phyloP scores from a whole-genome alignment of 352 stramenopile genomes.

The Phytopythium aichiense region DNA sequence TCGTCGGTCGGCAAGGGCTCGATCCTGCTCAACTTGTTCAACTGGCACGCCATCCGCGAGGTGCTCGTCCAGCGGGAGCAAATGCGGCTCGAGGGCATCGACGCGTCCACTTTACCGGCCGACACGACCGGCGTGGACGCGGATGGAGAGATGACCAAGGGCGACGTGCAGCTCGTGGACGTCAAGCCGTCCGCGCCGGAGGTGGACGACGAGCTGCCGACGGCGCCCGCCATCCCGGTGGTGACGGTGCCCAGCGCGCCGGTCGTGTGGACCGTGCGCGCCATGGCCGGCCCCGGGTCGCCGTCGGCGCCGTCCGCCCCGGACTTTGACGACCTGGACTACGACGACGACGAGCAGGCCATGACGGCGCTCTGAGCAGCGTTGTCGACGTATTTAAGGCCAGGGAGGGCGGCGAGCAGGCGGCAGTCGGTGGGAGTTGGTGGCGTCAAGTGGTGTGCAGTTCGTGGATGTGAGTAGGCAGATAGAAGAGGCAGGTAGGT shows the following conservation, averaged over 20 bases:
- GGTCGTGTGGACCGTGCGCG: slow-evolving; percentile 20
- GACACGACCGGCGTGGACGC: slow-evolving; percentile 16
- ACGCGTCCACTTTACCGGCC: slow-evolving; percentile 30
- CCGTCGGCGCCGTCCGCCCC: slow-evolving; percentile 25
- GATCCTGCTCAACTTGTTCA: slow-evolving; percentile 46
- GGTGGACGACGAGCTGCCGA: slow-evolving; percentile 16
- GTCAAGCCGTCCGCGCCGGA: slow-evolving; percentile 25
- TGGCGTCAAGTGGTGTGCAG: not conserved
- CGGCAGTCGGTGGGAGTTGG: not conserved
- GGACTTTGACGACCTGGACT: slow-evolving; percentile 28
- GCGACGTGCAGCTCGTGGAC: slow-evolving; percentile 50
- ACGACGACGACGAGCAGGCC: slow-evolving; percentile 13
- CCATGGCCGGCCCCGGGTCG: slow-evolving; percentile 20
- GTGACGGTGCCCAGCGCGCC: slow-evolving; percentile 19
- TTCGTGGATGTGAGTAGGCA: not conserved
- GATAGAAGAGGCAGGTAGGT: not conserved
- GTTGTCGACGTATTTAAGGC: slow-evolving; percentile 20
- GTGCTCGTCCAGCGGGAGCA: slow-evolving; percentile 54
- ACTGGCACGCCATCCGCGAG: slow-evolving; percentile 48
- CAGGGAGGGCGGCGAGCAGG: not conserved
- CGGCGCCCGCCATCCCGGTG: slow-evolving; percentile 25
- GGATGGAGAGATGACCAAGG: slow-evolving; percentile 7
- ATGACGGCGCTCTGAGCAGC: slow-evolving; percentile 19
- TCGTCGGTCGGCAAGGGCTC: slow-evolving; percentile 16
- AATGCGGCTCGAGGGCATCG: slow-evolving; percentile 24